Evolutionary conservation across 768 basidiomycete species (phyloP), one percentile per base, ranked within the genome.

Genomic region (Rhodosporidiobolus sp.): DNA sequence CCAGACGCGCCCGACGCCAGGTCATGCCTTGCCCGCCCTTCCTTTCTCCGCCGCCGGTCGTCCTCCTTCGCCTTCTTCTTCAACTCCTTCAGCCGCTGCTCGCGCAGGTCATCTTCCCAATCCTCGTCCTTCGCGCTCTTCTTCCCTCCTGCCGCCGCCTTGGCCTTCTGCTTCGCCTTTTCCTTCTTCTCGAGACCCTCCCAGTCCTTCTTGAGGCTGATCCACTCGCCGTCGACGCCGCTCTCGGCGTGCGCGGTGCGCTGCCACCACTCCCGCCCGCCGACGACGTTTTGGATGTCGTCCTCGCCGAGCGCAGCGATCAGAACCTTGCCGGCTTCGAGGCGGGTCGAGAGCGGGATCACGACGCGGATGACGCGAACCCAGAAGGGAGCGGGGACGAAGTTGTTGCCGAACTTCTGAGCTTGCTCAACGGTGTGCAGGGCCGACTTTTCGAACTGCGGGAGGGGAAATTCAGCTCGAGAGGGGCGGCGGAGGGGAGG

Each of bases 261-360:
- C 81, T 96, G 94, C 95, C 95, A 98, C 94, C 95, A 98, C 79
- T 94, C 94, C 10, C 87, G 86, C 2, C 95, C 95, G 19, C 95
- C 95, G 7, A 93, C 88, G 43, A 92, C 79, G 52, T 85, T 85
- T 73, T 87, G 86, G 22, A 86, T 45, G 49, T 74, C 72, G 11
- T 73, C 69, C 49, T 71, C 75, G 32, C 75, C 70, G 32, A 73
- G 66, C 0, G 65, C 67, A 32, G 57, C 65, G 59, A 76, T 72
- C 38, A 76, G 55, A 46, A 70, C 32, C 30, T 64, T 63, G 55
- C 67, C 68, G 9, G 70, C 70, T 26, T 76, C 75, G 67, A 76
- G 68, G 14, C 71, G 70, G 45, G 65, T 65, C 22, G 74, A 78
- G 48, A 80, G 73, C 0, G 82, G 82, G 43, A 84, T 79, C 10